These are phyloP conservation scores for Phaeotremella skinneri DNA, from an alignment of 768 basidiomycete genomes.

Conservation along the genomic window DNA sequence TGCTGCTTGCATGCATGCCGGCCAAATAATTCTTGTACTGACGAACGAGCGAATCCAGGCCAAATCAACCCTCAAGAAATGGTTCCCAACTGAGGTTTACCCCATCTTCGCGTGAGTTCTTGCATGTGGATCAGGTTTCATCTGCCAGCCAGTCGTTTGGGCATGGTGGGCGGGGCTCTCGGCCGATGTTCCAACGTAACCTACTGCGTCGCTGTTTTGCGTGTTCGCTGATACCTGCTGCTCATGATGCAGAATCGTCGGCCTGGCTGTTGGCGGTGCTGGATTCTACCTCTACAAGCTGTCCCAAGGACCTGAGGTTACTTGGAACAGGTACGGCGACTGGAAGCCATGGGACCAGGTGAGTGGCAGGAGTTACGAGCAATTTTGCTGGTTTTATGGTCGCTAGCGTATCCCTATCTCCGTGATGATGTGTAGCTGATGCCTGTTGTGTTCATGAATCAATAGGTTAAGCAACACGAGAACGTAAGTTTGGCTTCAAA, in stretches of 20 bases:
- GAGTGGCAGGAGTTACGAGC: slow-evolving; percentile 57
- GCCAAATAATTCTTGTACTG: not conserved
- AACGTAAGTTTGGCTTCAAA: slow-evolving; percentile 46
- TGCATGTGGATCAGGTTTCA: slow-evolving; percentile 6
- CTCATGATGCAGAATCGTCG: slow-evolving; percentile 57
- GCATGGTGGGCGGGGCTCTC: slow-evolving; percentile 17
- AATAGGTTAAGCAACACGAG: slow-evolving; percentile 54
- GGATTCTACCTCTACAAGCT: slow-evolving; percentile 67
- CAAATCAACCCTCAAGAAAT: slow-evolving; percentile 53
- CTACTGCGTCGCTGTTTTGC: not conserved
- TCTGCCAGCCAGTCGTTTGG: slow-evolving; percentile 59
- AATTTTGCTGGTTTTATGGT: not conserved
- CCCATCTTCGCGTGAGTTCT: slow-evolving; percentile 18
- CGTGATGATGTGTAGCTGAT: slow-evolving; percentile 2
- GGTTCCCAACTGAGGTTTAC: slow-evolving; percentile 71
- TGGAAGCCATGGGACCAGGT: slow-evolving; percentile 86
- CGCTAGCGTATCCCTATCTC: not conserved
- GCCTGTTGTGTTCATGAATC: not conserved
- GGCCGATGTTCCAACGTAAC: slow-evolving; percentile 2
- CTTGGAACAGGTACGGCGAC: slow-evolving; percentile 66
- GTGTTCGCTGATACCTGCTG: slow-evolving; percentile 1
- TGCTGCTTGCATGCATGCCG: not conserved
- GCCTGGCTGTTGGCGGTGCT: slow-evolving; percentile 60
- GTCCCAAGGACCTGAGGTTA: slow-evolving; percentile 57
- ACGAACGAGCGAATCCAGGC: not conserved